Percentiles rank a stretch among this genome's conserved stretches.
Evolutionary conservation across 2,329 filamentous ascomycete species (phyloP).

Genomic region (Leptographium radiaticola): DNA sequence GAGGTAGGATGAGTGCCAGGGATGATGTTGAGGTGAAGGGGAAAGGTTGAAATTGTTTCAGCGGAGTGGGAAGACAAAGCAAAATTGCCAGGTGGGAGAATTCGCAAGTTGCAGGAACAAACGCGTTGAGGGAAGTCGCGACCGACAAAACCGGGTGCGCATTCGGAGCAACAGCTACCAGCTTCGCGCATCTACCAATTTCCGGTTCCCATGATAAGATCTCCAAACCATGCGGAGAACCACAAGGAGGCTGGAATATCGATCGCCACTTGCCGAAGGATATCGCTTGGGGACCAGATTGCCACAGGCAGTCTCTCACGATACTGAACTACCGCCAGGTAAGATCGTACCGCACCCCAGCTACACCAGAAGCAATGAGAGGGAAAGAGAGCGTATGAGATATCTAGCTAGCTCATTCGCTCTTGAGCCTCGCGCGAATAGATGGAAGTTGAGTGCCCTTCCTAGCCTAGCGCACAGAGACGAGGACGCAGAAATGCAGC

Average conservation of each 20-base stretch:
- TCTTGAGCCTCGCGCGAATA: too few species aligned
- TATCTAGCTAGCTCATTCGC: too few species aligned
- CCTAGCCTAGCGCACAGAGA: too few species aligned
- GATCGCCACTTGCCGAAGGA: slow-evolving; percentile 11
- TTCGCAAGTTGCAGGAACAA: neutral
- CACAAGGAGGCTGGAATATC: neutral
- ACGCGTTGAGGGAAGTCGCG: neutral
- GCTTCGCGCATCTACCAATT: neutral
- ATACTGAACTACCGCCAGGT: neutral
- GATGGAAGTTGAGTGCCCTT: too few species aligned
- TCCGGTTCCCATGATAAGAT: neutral
- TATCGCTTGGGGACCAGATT: neutral
- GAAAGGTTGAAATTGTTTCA: too few species aligned
- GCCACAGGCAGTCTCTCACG: slow-evolving; percentile 3
- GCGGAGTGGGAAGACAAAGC: neutral
- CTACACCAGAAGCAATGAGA: neutral
- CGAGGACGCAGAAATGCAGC: too few species aligned
- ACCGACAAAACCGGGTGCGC: neutral
- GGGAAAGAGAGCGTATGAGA: neutral
- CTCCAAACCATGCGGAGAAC: neutral
- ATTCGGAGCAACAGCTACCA: neutral
- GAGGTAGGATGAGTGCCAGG: too few species aligned
- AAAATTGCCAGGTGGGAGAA: neutral
- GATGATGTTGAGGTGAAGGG: too few species aligned
- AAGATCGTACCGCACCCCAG: neutral